Conservation (phyloP, 208 protist species). For the Trypanosomatidae sp. region DNA sequence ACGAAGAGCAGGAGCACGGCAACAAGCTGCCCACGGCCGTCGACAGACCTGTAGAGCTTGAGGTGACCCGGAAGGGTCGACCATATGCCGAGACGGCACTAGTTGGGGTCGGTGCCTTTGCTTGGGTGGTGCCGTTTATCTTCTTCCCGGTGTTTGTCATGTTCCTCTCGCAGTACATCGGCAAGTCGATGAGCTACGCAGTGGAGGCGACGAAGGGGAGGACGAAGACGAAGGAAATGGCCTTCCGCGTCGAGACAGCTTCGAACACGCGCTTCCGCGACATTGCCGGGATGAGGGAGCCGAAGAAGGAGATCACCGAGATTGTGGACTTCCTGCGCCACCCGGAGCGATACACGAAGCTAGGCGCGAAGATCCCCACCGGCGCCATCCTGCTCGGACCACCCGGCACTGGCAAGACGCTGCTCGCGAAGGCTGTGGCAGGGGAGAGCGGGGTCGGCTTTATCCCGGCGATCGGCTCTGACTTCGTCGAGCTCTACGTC, state of each 20-base stretch:
- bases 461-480: slow-evolving; percentile 91
- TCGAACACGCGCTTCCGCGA: slow-evolving; percentile 71
- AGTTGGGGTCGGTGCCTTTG: slow-evolving; percentile 59
- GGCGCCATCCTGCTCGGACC: slow-evolving; percentile 90
- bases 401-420: slow-evolving; percentile 94
- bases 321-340: slow-evolving; percentile 96
- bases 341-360: slow-evolving; percentile 67
- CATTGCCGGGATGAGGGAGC: slow-evolving; percentile 94
- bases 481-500: slow-evolving; percentile 98
- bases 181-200: slow-evolving; percentile 51
- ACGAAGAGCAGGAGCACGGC: neutral
- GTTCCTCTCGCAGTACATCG: slow-evolving; percentile 70
- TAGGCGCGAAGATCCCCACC: slow-evolving; percentile 85
- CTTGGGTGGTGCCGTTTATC: slow-evolving; percentile 80
- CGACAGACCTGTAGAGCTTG: slow-evolving; percentile 35
- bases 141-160: slow-evolving; percentile 85
- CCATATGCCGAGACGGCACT: slow-evolving; percentile 67
- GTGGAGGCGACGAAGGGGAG: slow-evolving; percentile 48
- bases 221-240: slow-evolving; percentile 62
- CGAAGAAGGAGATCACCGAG: slow-evolving; percentile 97
- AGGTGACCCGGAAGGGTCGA: slow-evolving; percentile 42
- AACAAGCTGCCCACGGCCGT: neutral
- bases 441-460: slow-evolving; percentile 93
- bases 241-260: slow-evolving; percentile 62
- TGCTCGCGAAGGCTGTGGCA: slow-evolving; percentile 94